Evolutionary conservation across 106 monocot genomes (phyloP).

Genomic region (Chionographis japonica): DNA sequence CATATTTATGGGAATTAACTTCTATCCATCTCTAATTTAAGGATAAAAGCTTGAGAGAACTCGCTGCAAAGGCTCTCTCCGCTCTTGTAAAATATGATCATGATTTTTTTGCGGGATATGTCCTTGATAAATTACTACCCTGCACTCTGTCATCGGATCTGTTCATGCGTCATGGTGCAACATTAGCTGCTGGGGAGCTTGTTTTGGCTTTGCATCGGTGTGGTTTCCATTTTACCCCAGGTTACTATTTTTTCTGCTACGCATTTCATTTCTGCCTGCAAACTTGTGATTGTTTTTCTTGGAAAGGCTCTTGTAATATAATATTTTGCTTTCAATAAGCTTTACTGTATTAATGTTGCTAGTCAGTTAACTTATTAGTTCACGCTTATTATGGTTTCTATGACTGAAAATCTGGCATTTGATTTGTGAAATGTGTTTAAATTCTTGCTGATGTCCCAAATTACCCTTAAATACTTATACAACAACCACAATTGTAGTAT

Average conservation of each 20-base stretch:
- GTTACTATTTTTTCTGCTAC: conserved; percentile 29
- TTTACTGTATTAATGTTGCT: too few relatives aligned
- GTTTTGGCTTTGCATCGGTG: conserved; percentile 57
- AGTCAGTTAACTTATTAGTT: too few relatives aligned
- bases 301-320: neutral
- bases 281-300: neutral
- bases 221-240: conserved; percentile 55
- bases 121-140: conserved; percentile 64
- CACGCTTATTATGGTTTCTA: too few relatives aligned
- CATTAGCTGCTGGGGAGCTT: conserved; percentile 88
- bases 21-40: conserved; percentile 12
- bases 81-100: conserved; percentile 80
- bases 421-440: too few relatives aligned
- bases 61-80: conserved; percentile 84
- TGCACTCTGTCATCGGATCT: conserved; percentile 83
- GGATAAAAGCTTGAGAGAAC: conserved; percentile 84
- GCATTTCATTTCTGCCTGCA: neutral
- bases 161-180: conserved; percentile 95
- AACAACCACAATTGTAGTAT: too few relatives aligned
- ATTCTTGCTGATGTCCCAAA: too few relatives aligned
- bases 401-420: too few relatives aligned
- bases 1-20: neutral
- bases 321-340: neutral
- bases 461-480: too few relatives aligned
- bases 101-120: conserved; percentile 66